phyloP scores from a whole-genome alignment of 805 yeast genomes.

The Candida saitoana region DNA sequence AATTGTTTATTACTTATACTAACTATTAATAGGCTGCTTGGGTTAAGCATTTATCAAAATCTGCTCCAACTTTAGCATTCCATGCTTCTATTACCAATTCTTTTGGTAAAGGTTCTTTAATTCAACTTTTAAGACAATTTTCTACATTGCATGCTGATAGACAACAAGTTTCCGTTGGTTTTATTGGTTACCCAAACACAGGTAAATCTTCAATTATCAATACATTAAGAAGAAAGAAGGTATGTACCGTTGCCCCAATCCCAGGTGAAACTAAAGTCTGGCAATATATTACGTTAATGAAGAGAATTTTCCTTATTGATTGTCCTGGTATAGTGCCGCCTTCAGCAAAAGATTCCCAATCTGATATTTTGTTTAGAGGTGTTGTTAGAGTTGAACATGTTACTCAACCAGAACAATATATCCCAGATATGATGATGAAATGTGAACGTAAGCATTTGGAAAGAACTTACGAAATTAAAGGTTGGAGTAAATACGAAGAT shows the following conservation, averaged over 20 bases:
- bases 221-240: conserved; percentile 90
- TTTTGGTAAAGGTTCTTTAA: conserved; percentile 94
- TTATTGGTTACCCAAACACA: conserved; percentile 97
- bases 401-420: conserved; percentile 89
- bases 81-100: conserved; percentile 97
- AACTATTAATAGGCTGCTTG: conserved; percentile 78
- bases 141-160: conserved; percentile 87
- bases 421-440: conserved; percentile 77
- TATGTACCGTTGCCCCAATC: conserved; percentile 94
- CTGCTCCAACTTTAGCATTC: conserved; percentile 92
- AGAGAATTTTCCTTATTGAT: conserved; percentile 89
- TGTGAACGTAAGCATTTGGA: conserved; percentile 89
- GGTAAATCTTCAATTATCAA: conserved; percentile 96
- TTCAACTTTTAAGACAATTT: conserved; percentile 89
- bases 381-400: conserved; percentile 99
- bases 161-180: conserved; percentile 94
- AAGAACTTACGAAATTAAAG: conserved; percentile 90
- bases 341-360: conserved; percentile 78
- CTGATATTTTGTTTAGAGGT: conserved; percentile 91
- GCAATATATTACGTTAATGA: conserved; percentile 98
- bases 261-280: conserved; percentile 99
- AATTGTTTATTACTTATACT: conserved; percentile 10
- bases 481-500: conserved; percentile 61
- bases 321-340: conserved; percentile 99
- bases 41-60: conserved; percentile 92